Percentiles rank a stretch among this genome's conserved stretches.
Conservation (phyloP, 257 asterid genomes). For the Mitragyna speciosa region DNA sequence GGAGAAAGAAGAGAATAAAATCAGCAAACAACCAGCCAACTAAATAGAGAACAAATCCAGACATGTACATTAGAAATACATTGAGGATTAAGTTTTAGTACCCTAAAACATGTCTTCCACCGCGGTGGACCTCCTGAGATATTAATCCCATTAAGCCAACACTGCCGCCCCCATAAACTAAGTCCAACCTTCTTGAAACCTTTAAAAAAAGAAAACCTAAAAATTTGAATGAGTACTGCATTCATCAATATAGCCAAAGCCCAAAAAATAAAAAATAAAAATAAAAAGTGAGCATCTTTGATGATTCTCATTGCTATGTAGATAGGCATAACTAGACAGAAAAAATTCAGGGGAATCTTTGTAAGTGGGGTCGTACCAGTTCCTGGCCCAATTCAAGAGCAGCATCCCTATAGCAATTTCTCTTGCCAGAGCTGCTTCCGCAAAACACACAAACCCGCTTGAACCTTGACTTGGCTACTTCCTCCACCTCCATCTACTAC, state of each 20-base stretch:
- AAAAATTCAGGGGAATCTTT: background rate
- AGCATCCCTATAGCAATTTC: constrained; percentile 44
- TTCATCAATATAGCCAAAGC: background rate
- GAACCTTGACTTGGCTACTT: constrained; percentile 39
- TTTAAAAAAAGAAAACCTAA: background rate
- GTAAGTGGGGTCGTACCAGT: constrained; percentile 24
- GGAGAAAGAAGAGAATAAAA: background rate
- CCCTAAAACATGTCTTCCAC: constrained; percentile 45
- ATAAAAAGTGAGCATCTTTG: background rate
- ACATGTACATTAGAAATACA: background rate
- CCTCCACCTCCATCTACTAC: constrained; percentile 21
- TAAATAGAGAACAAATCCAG: background rate
- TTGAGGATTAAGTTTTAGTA: background rate
- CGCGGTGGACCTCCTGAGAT: constrained; percentile 33
- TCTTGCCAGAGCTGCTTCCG: constrained; percentile 53
- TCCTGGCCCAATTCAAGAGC: constrained; percentile 49
- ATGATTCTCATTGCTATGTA: background rate
- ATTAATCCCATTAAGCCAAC: constrained; percentile 39
- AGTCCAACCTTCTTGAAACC: constrained; percentile 34
- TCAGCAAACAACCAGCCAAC: background rate
- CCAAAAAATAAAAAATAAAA: background rate
- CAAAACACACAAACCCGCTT: constrained; percentile 56
- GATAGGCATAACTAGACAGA: background rate
- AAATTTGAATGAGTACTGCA: background rate
- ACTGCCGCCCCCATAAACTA: constrained; percentile 42